Conservation (phyloP, 2,329 filamentous ascomycete species). For the Aspergillus spinulosporus region DNA sequence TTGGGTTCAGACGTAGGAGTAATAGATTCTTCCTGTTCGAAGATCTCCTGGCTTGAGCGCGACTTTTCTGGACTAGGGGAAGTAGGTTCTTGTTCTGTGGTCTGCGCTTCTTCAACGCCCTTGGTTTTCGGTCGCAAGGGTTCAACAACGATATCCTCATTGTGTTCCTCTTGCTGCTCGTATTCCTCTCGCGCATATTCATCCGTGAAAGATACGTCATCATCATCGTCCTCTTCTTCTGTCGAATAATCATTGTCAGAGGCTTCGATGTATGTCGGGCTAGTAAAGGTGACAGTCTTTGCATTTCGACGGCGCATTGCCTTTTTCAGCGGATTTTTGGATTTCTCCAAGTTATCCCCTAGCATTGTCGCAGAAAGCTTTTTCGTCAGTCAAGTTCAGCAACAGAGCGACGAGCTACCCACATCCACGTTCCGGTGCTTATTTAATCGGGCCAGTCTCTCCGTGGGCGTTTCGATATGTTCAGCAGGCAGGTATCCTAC, state of each 20-base stretch:
- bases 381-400: slow-evolving; percentile 21
- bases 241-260: slow-evolving; percentile 83
- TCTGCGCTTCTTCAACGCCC: slow-evolving; percentile 27
- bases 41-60: slow-evolving; percentile 67
- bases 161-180: slow-evolving; percentile 31
- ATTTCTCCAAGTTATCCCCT: slow-evolving; percentile 72
- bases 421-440: slow-evolving; percentile 98
- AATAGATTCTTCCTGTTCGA: slow-evolving; percentile 49
- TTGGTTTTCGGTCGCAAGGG: slow-evolving; percentile 46
- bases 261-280: slow-evolving; percentile 84
- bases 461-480: slow-evolving; percentile 96
- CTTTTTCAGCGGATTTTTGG: slow-evolving; percentile 78
- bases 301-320: slow-evolving; percentile 77
- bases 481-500: slow-evolving; percentile 92
- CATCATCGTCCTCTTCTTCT: slow-evolving; percentile 67
- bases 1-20: slow-evolving; percentile 26
- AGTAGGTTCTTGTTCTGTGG: slow-evolving; percentile 29
- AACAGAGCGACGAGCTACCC: slow-evolving; percentile 41
- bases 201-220: slow-evolving; percentile 48
- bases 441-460: slow-evolving; percentile 87
- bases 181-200: slow-evolving; percentile 47
- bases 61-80: slow-evolving; percentile 38
- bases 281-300: slow-evolving; percentile 83
- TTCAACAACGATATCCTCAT: slow-evolving; percentile 46
- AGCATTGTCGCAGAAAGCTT: slow-evolving; percentile 71